Evolutionary conservation across 768 basidiomycete species (phyloP).

Genomic region (Lepiota venenata): DNA sequence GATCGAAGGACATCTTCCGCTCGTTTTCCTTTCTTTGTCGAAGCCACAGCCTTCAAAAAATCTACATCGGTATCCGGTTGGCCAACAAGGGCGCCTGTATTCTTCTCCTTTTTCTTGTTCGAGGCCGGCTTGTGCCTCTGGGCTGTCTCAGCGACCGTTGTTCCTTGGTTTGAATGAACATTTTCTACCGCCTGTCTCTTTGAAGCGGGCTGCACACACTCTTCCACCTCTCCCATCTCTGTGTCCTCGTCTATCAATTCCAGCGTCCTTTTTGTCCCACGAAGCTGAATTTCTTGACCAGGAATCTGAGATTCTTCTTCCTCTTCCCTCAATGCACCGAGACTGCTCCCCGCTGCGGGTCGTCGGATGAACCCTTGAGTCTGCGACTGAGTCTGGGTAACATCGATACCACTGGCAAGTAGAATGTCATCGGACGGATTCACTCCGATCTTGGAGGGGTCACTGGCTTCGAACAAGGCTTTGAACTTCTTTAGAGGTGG

Average conservation of each 20-base stretch:
- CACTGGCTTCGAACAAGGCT: conserved; percentile 63
- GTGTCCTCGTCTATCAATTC: conserved; percentile 34
- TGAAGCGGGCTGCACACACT: conserved; percentile 18
- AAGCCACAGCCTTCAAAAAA: conserved; percentile 73
- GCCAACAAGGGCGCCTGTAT: conserved; percentile 33
- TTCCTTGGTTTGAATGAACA: conserved; percentile 28
- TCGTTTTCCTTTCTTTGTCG: conserved; percentile 66
- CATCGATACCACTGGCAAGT: conserved; percentile 10
- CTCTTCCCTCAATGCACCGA: conserved; percentile 47
- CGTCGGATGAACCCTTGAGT: conserved; percentile 19
- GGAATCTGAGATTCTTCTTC: conserved; percentile 44
- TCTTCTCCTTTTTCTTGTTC: conserved; percentile 10
- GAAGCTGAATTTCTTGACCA: conserved; percentile 5
- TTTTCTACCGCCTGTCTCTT: conserved; percentile 45
- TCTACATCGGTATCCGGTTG: conserved; percentile 64
- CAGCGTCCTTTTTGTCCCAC: conserved; percentile 38
- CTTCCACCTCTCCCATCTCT: conserved; percentile 28
- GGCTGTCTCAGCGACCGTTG: background rate
- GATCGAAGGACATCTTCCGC: conserved; percentile 68
- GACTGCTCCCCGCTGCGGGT: conserved; percentile 11
- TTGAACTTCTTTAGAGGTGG: conserved; percentile 70
- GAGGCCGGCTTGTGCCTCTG: conserved; percentile 2
- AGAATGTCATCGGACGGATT: conserved; percentile 23
- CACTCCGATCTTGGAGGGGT: conserved; percentile 30
- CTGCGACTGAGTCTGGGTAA: conserved; percentile 34